Base-by-base conservation (phyloP, 1,139 yeast genomes). In the Kurtzmaniella quercitrusa region DNA sequence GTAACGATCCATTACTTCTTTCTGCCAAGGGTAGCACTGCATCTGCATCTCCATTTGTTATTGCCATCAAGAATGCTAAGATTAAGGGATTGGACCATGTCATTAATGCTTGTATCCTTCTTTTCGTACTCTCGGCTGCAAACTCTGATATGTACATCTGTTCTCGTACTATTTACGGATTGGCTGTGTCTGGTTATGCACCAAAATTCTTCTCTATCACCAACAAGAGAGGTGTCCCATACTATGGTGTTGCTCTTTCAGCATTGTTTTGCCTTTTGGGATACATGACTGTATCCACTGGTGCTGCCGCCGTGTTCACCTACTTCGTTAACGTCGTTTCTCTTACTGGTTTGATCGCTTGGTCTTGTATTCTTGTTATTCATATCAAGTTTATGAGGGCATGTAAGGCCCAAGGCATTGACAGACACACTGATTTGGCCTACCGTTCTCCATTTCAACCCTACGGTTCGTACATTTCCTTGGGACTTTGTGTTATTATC, bases 251-350 rank as follows among this genome's bases (percentile, higher is more conserved):
- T 44, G 57, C 51, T 10, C 60, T 69, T 45, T 60, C 70, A 49
- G 65, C 66, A 43, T 42, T 59, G 2, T 80, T 82, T 60, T 77
- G 84, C 51, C 65, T 74, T 39, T 70, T 84, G 53, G 83, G 87
- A 3, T 84, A 71, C 62, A 79, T 85, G 82, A 80, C 79, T 47
- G 79, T 77, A 34, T 57, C 66, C n/a, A 61, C 77, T 2, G 65
- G 73, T 4, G 71, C 90, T 0, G 67, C 77, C 14, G 68, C 69
- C 33, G 74, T 83, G 16, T 85, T 85, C 63, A 63, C 63, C 43
- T 82, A 84, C 60, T 82, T 85, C 54, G 88, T 85, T 47, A 84
- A 83, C 59, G 83, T 83, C 46, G 88, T 83, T 42, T 79, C 90
- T 27, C 79, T 84, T 48, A 79, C 85, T 49, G 93, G 91, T 48